These are phyloP conservation scores for Amniculicola lignicola DNA, from an alignment of 495 filamentous ascomycete species.

Conservation along the genomic window DNA sequence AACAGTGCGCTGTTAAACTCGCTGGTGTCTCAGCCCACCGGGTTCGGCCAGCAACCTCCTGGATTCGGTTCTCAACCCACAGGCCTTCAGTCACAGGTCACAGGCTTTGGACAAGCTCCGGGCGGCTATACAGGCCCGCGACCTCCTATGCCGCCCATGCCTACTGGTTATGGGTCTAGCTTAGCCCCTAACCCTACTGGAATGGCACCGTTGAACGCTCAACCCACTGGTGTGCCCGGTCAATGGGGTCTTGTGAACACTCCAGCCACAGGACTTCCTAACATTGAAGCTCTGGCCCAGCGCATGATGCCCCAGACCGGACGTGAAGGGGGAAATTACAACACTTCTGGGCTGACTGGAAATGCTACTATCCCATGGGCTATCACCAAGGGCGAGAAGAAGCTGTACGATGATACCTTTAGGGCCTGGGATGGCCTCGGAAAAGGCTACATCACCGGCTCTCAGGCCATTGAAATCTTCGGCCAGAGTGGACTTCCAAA, in stretches of 20 bases:
- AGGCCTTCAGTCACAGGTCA: conserved; percentile 39
- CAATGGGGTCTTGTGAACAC: conserved; percentile 98
- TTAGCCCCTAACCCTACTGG: conserved; percentile 65
- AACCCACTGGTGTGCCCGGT: conserved; percentile 93
- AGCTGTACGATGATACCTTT: conserved; percentile 93
- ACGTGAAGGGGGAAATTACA: conserved; percentile 78
- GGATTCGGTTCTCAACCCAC: conserved; percentile 56
- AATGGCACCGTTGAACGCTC: conserved; percentile 69
- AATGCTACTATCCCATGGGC: conserved; percentile 98
- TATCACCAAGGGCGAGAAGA: conserved; percentile 98
- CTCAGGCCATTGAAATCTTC: conserved; percentile 95
- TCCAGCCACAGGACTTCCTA: conserved; percentile 82
- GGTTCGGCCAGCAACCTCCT: conserved; percentile 56
- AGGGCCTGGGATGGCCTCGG: conserved; percentile 93
- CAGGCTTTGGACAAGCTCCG: conserved; percentile 54
- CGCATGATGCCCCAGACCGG: conserved; percentile 98
- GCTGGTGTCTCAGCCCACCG: conserved; percentile 71
- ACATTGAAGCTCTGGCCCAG: conserved; percentile 87
- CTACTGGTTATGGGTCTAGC: conserved; percentile 67
- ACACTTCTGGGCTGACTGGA: conserved; percentile 80
- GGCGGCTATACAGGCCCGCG: conserved; percentile 70
- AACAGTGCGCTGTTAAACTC: conserved; percentile 75
- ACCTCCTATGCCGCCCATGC: conserved; percentile 94
- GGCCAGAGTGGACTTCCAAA: conserved; percentile 92
- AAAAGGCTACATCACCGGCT: conserved; percentile 90